A percentile compares a stretch with the other conserved stretches of the same genome.
Conservation (phyloP, 2,329 filamentous ascomycete genomes). For the Ascochyta clinopodiicola region DNA sequence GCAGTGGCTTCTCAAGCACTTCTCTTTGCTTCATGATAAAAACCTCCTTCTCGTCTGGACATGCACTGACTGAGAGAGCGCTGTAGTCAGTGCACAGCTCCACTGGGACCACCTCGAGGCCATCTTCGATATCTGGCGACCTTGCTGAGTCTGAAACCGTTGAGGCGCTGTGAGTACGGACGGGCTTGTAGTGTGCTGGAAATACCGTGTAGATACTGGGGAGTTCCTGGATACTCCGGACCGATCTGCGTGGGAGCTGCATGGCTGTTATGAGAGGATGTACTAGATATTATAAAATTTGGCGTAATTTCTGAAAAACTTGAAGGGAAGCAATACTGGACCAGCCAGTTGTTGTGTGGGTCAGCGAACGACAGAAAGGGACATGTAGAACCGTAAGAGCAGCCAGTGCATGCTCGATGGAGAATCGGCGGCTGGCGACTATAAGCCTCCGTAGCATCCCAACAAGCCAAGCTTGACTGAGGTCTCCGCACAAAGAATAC, state of each 20-base stretch:
- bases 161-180: slow-evolving; percentile 15
- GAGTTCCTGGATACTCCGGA: slow-evolving; percentile 32
- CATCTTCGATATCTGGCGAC: slow-evolving; percentile 30
- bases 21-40: slow-evolving; percentile 16
- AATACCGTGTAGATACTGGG: slow-evolving; percentile 40
- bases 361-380: slow-evolving; percentile 16
- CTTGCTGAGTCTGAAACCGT: slow-evolving; percentile 22
- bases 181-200: slow-evolving; percentile 17
- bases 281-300: slow-evolving; percentile 10
- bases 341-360: slow-evolving; percentile 21
- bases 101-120: slow-evolving; percentile 42
- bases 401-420: slow-evolving; percentile 20
- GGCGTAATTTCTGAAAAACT: background rate
- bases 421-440: slow-evolving; percentile 11
- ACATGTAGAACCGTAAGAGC: slow-evolving; percentile 22
- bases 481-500: background rate
- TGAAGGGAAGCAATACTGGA: slow-evolving; percentile 12
- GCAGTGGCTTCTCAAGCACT: slow-evolving; percentile 32
- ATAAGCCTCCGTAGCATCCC: slow-evolving; percentile 16
- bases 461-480: slow-evolving; percentile 3
- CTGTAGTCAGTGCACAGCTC: slow-evolving; percentile 27
- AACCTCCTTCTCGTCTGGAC: slow-evolving; percentile 39
- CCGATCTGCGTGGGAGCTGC: slow-evolving; percentile 33
- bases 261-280: slow-evolving; percentile 20
- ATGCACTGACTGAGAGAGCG: slow-evolving; percentile 30